Base-by-base conservation (phyloP, 2,329 filamentous ascomycete species). In the Fusarium chlamydosporum region DNA sequence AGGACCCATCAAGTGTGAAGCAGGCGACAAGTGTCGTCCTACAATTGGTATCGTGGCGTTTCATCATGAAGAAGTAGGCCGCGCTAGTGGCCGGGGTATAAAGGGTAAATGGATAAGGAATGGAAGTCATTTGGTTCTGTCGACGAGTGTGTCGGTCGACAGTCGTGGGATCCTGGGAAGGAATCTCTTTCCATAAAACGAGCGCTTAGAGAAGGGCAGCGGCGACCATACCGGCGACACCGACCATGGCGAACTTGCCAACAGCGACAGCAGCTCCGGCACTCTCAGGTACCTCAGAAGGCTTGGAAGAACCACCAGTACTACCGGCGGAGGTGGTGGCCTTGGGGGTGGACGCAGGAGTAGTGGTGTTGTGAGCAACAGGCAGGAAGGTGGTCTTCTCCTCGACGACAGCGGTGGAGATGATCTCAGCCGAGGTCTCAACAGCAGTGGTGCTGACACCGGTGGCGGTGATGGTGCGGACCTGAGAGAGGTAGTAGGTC, bases 401-500 rank as follows among this genome's bases (percentile, higher is more conserved):
- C 53, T 64, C 60, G 38, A 67, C 45, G 23, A 69, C 18, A 35
- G 67, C 56, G 26, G 58, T 53, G 15, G 52, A 54, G 15, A 61
- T 63, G 48, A 61, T 65, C 57, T 63, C 69, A 38, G 48, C 57
- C 9, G 43, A 51, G 56, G 66, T 66, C 42, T 67, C 51, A 33
- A 67, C 78, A 57, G 72, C 70, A 33, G 78, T 78, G 34, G 78
- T 78, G 64, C 73, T 78, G 61, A 72, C 50, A 54, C 60, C 66
- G 50, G 73, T 74, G 20, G 77, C 73, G 43, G 77, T 78, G 58
- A 80, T 72, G 38, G 80, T 82, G 73, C 83, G 73, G 34, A 84
- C 80, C 73, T 80, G 76, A 45, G 82, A 82, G 65, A 88, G 82
- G 45, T 83, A 86, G 75, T 85, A 74, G 48, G 84, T 86, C 75